A percentile compares a stretch with the other conserved stretches of the same genome.
Evolutionary conservation across 1,284 basidiomycete species (phyloP).

Genomic region (Rhodotorula sp.): DNA sequence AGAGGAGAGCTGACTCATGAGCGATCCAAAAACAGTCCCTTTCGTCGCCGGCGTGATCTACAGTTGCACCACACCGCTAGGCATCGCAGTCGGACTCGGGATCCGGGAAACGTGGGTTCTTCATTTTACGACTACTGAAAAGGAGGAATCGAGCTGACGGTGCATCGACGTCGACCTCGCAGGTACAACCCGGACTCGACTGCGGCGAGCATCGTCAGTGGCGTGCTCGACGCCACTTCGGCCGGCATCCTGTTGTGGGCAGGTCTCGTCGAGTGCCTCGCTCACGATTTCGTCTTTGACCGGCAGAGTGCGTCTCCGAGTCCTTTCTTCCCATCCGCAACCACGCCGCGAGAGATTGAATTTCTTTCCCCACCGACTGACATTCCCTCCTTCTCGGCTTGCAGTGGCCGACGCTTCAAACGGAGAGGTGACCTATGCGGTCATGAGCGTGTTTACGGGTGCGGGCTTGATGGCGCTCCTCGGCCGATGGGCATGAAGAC

Average conservation of each 20-base stretch:
- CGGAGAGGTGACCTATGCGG: constrained; percentile 18
- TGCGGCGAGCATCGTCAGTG: constrained; percentile 74
- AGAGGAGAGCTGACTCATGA: not conserved
- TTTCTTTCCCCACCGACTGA: not conserved
- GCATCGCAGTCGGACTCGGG: constrained; percentile 81
- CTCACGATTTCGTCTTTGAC: constrained; percentile 89
- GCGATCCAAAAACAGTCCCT: constrained; percentile 63
- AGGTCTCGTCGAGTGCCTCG: constrained; percentile 62
- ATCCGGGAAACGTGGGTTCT: constrained; percentile 59
- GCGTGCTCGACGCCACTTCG: constrained; percentile 79
- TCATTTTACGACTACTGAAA: not conserved
- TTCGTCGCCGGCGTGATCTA: constrained; percentile 67
- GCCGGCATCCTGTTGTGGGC: constrained; percentile 67
- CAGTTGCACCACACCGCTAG: constrained; percentile 76
- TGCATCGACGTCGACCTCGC: not conserved
- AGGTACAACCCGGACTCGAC: constrained; percentile 74
- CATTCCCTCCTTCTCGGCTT: constrained; percentile 44
- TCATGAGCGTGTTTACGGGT: constrained; percentile 50
- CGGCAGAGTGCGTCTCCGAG: constrained; percentile 56
- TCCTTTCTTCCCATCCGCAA: no score
- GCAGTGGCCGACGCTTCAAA: constrained; percentile 42
- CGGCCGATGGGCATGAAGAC: constrained; percentile 43
- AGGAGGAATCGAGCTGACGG: no score
- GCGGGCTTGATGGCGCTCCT: constrained; percentile 54
- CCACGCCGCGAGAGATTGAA: not conserved